Conservation (phyloP, 148 eudicot species). For the Beta vulgaris region DNA sequence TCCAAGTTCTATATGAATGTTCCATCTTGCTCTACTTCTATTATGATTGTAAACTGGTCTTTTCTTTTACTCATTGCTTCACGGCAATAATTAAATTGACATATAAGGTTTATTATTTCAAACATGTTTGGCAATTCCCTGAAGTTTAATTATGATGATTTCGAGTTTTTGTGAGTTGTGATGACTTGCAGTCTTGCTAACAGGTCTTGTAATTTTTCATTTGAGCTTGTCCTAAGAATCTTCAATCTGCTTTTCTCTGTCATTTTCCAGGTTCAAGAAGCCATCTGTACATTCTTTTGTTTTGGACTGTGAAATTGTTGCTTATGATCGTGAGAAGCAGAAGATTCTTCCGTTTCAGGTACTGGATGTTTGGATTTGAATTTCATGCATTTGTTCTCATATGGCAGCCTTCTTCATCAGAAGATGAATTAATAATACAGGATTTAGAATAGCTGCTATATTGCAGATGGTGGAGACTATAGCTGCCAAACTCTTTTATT, state of each 20-base stretch:
- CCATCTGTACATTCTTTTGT: constrained; percentile 70
- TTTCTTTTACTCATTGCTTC: constrained; percentile 6
- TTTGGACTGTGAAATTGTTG: constrained; percentile 93
- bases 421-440: not conserved
- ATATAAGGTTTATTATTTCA: not conserved
- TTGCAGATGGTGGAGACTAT: not conserved
- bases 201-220: not conserved
- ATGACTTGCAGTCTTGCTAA: not conserved
- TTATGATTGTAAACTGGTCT: not conserved
- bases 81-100: not conserved
- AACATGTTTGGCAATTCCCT: not conserved
- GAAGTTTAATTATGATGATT: not conserved
- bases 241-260: constrained; percentile 10
- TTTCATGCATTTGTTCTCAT: not conserved
- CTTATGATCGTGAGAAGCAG: constrained; percentile 79
- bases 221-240: not conserved
- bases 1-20: not conserved
- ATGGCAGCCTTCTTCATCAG: not conserved
- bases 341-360: constrained; percentile 96
- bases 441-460: not conserved
- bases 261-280: constrained; percentile 59
- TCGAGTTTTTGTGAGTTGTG: not conserved
- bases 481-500: not conserved
- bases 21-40: not conserved
- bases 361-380: constrained; percentile 8